A percentile compares a stretch with the other conserved stretches of the same genome.
Evolutionary conservation across 257 asterid genomes (phyloP).

Genomic region (Nicotiana paniculata): DNA sequence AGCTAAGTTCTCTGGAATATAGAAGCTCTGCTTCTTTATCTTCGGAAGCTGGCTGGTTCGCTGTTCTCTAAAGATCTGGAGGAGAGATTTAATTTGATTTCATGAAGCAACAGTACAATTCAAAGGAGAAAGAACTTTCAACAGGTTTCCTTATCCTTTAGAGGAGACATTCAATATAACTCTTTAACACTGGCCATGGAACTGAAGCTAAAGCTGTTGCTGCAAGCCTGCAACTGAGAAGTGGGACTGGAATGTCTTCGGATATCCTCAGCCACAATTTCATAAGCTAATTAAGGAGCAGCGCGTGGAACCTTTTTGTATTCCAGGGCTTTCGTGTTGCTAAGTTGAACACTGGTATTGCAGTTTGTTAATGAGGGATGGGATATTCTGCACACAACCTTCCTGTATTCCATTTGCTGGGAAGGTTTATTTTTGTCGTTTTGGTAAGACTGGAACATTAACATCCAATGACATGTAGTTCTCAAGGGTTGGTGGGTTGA

Average conservation of each 20-base stretch:
- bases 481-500: conserved; percentile 92
- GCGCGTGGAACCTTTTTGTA: conserved; percentile 67
- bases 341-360: conserved; percentile 94
- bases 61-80: conserved; percentile 42
- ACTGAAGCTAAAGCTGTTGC: conserved; percentile 71
- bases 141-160: conserved; percentile 80
- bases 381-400: conserved; percentile 89
- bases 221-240: conserved; percentile 50
- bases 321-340: conserved; percentile 93
- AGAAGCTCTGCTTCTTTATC: conserved; percentile 72
- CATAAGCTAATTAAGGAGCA: conserved; percentile 88
- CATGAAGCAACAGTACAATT: conserved; percentile 80
- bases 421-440: conserved; percentile 94
- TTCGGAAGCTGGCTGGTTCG: conserved; percentile 56
- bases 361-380: conserved; percentile 63
- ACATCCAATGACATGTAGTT: conserved; percentile 94
- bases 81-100: conserved; percentile 66
- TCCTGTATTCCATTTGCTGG: conserved; percentile 92
- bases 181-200: conserved; percentile 78
- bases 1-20: conserved; percentile 69
- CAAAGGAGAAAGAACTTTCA: conserved; percentile 51
- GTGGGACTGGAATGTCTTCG: conserved; percentile 93
- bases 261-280: conserved; percentile 91
- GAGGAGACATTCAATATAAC: conserved; percentile 78
- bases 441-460: conserved; percentile 87